Percentiles rank a stretch among this genome's conserved stretches.
Conservation (phyloP, 164 flowering plant species). For the Protea cynaroides region DNA sequence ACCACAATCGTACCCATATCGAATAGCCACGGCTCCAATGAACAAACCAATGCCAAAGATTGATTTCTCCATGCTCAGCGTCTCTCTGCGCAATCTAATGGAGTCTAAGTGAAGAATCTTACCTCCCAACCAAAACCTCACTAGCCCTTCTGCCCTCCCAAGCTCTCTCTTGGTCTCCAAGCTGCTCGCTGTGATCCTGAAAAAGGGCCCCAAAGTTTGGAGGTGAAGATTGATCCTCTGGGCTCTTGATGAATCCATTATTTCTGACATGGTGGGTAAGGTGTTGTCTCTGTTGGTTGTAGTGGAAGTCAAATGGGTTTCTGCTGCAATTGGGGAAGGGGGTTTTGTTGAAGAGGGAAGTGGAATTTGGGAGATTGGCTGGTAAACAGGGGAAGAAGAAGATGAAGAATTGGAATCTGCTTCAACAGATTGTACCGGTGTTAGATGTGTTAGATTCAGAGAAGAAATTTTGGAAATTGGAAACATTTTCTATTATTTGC, state of each 20-base stretch:
- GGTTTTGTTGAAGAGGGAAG: conserved; percentile 4
- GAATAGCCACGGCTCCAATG: conserved; percentile 80
- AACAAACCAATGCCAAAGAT: conserved; percentile 85
- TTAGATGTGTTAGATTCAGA: not conserved
- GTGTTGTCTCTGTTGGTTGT: not conserved
- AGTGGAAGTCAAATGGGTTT: conserved; percentile 3
- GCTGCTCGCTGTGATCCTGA: conserved; percentile 70
- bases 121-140: conserved; percentile 21
- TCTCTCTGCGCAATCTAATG: conserved; percentile 59
- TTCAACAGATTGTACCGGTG: not conserved
- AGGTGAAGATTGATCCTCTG: conserved; percentile 65
- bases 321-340: conserved; percentile 5
- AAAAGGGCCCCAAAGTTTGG: conserved; percentile 74
- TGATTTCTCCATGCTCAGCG: conserved; percentile 67
- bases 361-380: not conserved
- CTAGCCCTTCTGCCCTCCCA: no score
- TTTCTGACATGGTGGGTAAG: conserved; percentile 72
- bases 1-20: conserved; percentile 74
- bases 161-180: conserved; percentile 18
- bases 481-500: not conserved
- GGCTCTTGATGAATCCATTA: conserved; percentile 47
- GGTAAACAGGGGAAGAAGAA: not conserved
- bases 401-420: not conserved
- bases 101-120: conserved; percentile 82
- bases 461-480: conserved; percentile 5